phyloP scores from a whole-genome alignment of 345 rosid genomes.

The Hibiscus mutabilis region DNA sequence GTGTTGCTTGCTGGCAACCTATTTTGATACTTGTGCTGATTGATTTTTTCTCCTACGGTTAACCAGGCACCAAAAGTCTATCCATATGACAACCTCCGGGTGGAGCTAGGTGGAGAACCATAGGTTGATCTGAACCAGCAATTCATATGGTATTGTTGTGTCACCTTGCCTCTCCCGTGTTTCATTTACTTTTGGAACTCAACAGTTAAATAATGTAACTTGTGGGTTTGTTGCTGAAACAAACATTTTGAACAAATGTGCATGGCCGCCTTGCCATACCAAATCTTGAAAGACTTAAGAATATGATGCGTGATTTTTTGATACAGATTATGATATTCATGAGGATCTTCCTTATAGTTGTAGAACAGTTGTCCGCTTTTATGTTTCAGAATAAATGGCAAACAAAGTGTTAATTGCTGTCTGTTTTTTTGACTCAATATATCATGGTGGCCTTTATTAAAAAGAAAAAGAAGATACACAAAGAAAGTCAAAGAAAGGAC shows the following conservation, averaged over 20 bases:
- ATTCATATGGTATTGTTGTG: neutral
- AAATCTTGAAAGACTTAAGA: neutral
- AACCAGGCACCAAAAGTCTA: conserved; percentile 79
- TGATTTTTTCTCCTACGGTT: conserved; percentile 11
- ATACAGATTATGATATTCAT: neutral
- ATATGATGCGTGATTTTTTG: neutral
- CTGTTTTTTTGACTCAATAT: no score
- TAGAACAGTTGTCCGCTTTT: neutral
- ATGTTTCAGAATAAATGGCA: neutral
- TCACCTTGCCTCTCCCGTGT: conserved; percentile 8
- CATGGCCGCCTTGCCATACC: neutral
- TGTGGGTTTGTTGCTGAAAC: conserved; percentile 3
- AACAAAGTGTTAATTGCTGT: neutral
- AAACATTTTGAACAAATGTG: conserved; percentile 13
- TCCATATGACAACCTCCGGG: conserved; percentile 89
- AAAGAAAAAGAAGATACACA: no score
- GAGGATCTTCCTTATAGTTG: neutral
- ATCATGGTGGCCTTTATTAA: no score
- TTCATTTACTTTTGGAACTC: conserved; percentile 4
- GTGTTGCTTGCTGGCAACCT: neutral
- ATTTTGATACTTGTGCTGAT: neutral
- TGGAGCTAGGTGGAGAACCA: conserved; percentile 96
- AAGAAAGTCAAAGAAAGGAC: no score
- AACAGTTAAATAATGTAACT: conserved; percentile 23
- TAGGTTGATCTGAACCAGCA: conserved; percentile 19